Evolutionary conservation across 2,329 filamentous ascomycete species (phyloP).

Genomic region (Venturia asperata): DNA sequence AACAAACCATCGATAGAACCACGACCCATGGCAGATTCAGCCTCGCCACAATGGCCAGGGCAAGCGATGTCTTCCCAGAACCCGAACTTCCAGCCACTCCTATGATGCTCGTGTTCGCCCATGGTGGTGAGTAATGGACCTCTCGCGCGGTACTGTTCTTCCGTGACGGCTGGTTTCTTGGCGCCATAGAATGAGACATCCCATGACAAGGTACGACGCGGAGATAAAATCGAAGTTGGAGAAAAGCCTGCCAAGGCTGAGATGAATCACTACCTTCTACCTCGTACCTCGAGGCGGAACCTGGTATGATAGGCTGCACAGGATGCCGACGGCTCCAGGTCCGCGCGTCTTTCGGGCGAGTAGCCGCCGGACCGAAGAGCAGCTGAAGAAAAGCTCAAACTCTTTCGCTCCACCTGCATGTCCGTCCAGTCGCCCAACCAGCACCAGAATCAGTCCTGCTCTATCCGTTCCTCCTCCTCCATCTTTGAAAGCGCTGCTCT

Average conservation of each 20-base stretch:
- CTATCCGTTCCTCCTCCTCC: background rate
- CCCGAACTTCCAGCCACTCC: conserved; percentile 93
- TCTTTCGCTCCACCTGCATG: too few relatives aligned
- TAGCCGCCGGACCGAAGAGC: background rate
- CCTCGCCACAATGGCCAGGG: conserved; percentile 81
- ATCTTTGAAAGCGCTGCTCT: background rate
- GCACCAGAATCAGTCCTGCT: too few relatives aligned
- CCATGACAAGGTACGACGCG: background rate
- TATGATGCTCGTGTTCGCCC: conserved; percentile 94
- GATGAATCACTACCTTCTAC: too few relatives aligned
- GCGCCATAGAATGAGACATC: background rate
- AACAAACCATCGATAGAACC: conserved; percentile 82
- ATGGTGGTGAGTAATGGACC: conserved; percentile 84
- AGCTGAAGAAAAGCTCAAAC: background rate
- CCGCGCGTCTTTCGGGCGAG: background rate
- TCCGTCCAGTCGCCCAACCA: too few relatives aligned
- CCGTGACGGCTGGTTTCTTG: background rate
- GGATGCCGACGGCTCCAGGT: too few relatives aligned
- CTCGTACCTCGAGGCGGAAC: too few relatives aligned
- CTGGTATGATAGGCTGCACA: too few relatives aligned
- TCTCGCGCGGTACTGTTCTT: conserved; percentile 22
- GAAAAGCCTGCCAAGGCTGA: too few relatives aligned
- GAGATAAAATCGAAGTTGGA: background rate
- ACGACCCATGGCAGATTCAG: conserved; percentile 96
- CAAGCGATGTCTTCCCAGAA: conserved; percentile 89